These are phyloP conservation scores for Tricholoma hemisulphureum DNA, from an alignment of 768 basidiomycete species.

Conservation along the genomic window DNA sequence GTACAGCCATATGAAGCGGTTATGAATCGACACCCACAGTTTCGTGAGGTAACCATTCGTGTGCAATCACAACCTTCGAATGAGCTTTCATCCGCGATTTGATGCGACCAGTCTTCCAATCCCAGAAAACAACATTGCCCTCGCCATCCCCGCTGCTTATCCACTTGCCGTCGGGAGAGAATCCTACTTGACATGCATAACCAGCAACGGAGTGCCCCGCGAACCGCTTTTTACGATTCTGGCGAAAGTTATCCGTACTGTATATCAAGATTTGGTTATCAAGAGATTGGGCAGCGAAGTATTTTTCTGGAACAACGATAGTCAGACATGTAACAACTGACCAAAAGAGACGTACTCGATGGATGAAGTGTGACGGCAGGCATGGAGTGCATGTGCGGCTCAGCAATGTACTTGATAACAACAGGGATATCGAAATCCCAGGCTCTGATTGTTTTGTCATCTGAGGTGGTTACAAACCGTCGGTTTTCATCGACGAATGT, in stretches of 20 bases:
- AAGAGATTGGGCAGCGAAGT: constrained; percentile 94
- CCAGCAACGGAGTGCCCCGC: constrained; percentile 97
- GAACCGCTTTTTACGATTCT: constrained; percentile 98
- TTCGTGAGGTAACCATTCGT: constrained; percentile 98
- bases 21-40: constrained; percentile 73
- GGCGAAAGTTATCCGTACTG: constrained; percentile 96
- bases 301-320: constrained; percentile 63
- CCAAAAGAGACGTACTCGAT: constrained; percentile 62
- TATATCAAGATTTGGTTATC: constrained; percentile 99
- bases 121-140: constrained; percentile 98
- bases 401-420: constrained; percentile 99
- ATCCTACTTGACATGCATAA: constrained; percentile 95
- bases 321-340: constrained; percentile 3
- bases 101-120: constrained; percentile 98
- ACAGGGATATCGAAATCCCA: constrained; percentile 99
- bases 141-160: constrained; percentile 95
- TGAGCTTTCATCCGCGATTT: constrained; percentile 88
- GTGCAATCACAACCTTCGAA: constrained; percentile 94
- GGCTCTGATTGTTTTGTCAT: constrained; percentile 97
- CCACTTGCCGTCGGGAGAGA: constrained; percentile 98
- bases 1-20: constrained; percentile 26
- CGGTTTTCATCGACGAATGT: constrained; percentile 99
- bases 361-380: constrained; percentile 96
- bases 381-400: constrained; percentile 99
- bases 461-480: constrained; percentile 95